phyloP scores from a whole-genome alignment of 2,329 filamentous ascomycete genomes.

The Stemphylium vesicarium region DNA sequence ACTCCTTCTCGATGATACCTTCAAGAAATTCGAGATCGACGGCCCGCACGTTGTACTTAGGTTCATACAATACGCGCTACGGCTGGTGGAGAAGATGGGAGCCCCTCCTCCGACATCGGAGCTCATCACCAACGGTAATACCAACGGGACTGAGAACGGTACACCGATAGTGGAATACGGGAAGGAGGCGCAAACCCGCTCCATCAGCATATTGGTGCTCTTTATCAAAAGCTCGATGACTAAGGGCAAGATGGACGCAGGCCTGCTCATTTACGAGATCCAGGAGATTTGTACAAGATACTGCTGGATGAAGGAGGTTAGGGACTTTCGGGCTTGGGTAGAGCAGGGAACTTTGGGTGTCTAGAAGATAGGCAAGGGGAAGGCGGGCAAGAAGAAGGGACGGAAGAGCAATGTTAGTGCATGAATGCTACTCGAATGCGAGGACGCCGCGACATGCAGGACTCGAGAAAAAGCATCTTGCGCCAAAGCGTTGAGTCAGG shows the following conservation, averaged over 20 bases:
- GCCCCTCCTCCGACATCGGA: constrained; percentile 10
- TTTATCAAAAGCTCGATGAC: constrained; percentile 49
- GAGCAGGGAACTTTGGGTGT: constrained; percentile 16
- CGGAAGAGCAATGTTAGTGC: neutral
- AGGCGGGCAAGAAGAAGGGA: neutral
- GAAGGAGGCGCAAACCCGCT: constrained; percentile 45
- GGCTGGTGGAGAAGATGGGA: constrained; percentile 42
- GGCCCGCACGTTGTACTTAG: constrained; percentile 34
- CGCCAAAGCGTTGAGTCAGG: neutral
- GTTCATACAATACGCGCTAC: constrained; percentile 49
- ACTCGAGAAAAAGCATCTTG: neutral
- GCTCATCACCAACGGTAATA: neutral
- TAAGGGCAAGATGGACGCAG: constrained; percentile 38
- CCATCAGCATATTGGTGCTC: constrained; percentile 46
- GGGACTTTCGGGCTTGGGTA: constrained; percentile 46
- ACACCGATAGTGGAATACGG: constrained; percentile 30
- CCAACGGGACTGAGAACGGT: constrained; percentile 4
- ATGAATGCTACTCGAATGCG: neutral
- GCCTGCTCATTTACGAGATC: constrained; percentile 49
- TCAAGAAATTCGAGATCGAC: constrained; percentile 35
- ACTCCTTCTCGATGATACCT: constrained; percentile 38
- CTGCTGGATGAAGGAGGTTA: constrained; percentile 50
- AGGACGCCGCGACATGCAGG: neutral
- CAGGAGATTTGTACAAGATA: constrained; percentile 50
- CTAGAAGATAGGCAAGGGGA: constrained; percentile 17